A percentile compares a stretch with the other conserved stretches of the same genome.
phyloP scores from a whole-genome alignment of 345 rosid species.

The Ceriops zippeliana region DNA sequence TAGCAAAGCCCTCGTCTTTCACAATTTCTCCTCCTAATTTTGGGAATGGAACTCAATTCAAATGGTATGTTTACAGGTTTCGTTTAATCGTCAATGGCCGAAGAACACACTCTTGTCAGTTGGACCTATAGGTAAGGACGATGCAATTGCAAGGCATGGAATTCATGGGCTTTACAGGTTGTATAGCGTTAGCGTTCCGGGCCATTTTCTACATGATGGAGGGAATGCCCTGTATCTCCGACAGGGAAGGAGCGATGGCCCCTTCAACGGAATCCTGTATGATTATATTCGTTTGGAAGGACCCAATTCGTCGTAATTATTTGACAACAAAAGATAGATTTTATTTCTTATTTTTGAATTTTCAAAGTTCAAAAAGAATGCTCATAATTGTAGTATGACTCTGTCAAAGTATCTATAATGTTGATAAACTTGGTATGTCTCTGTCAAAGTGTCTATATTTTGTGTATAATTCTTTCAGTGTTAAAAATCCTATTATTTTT shows the following conservation, averaged over 20 bases:
- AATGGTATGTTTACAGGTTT: slow-evolving; percentile 33
- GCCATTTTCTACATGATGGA: slow-evolving; percentile 37
- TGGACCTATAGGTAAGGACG: slow-evolving; percentile 50
- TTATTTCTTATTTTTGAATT: too few species aligned
- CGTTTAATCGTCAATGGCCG: slow-evolving; percentile 37
- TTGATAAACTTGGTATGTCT: too few species aligned
- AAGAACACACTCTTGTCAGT: slow-evolving; percentile 41
- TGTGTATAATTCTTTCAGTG: too few species aligned
- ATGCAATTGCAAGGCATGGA: slow-evolving; percentile 82
- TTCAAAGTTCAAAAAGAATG: too few species aligned
- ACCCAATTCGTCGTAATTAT: slow-evolving; percentile 18
- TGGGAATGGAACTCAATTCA: not conserved
- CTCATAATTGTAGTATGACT: too few species aligned
- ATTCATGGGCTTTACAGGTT: slow-evolving; percentile 75
- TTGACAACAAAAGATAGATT: too few species aligned
- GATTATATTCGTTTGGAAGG: slow-evolving; percentile 82
- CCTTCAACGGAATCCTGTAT: slow-evolving; percentile 69
- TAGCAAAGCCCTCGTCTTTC: too few species aligned
- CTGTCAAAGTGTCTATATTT: too few species aligned
- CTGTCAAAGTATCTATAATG: too few species aligned
- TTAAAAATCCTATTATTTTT: too few species aligned
- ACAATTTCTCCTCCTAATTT: too few species aligned
- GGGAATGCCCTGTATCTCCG: slow-evolving; percentile 32
- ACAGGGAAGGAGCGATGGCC: slow-evolving; percentile 8
- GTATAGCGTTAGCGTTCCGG: slow-evolving; percentile 40